Conservation (phyloP, 176 grass and related monocot species). For the Coix lacrymajobi region DNA sequence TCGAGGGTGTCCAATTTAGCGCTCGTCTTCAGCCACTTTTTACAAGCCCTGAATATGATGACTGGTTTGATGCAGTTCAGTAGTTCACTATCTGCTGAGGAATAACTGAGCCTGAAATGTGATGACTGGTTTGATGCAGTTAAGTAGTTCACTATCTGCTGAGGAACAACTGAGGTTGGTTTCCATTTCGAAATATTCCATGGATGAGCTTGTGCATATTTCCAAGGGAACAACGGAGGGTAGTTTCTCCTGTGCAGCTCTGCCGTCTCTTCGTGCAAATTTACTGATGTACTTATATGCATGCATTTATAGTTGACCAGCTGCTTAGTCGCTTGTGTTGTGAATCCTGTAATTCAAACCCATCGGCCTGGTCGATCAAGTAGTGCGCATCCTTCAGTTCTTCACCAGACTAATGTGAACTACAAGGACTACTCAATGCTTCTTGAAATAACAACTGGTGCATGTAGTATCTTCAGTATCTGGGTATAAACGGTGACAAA, state of each 20-base stretch:
- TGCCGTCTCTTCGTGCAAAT: background rate
- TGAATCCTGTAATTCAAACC: background rate
- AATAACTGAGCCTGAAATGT: constrained; percentile 56
- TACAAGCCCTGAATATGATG: constrained; percentile 70
- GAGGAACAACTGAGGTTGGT: constrained; percentile 43
- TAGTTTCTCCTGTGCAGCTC: background rate
- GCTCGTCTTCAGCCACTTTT: constrained; percentile 61
- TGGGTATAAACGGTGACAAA: too few relatives aligned
- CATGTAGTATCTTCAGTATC: too few relatives aligned
- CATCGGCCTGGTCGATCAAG: background rate
- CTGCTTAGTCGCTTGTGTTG: background rate
- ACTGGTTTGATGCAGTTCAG: constrained; percentile 81
- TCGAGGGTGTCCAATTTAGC: constrained; percentile 82
- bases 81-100: constrained; percentile 55
- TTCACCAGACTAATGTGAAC: background rate
- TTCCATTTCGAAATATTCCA: background rate
- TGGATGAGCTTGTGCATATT: background rate
- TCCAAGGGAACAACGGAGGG: background rate
- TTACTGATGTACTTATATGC: background rate
- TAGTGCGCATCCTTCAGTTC: background rate
- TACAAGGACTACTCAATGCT: too few relatives aligned
- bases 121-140: constrained; percentile 92
- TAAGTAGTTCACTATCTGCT: constrained; percentile 51
- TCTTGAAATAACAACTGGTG: too few relatives aligned
- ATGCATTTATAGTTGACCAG: background rate